These are phyloP conservation scores for Exophiala calicioides DNA, from an alignment of 2,329 filamentous ascomycete genomes.

Conservation along the genomic window DNA sequence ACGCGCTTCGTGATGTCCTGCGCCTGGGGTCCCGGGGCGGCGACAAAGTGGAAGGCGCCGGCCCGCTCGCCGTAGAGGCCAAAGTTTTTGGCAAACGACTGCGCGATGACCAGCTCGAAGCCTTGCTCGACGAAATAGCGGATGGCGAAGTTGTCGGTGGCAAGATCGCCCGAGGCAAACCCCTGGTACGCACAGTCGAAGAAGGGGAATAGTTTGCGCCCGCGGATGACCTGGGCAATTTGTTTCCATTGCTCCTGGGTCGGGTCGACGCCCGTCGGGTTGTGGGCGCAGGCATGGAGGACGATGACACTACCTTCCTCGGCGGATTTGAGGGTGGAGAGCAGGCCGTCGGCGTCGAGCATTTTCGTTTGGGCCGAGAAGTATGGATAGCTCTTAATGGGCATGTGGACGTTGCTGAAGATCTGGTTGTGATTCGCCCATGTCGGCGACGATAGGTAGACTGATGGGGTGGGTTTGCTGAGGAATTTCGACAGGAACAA, in stretches of 20 bases:
- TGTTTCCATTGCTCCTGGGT: constrained; percentile 93
- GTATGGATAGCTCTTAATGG: constrained; percentile 85
- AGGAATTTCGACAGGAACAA: constrained; percentile 95
- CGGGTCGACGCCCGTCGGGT: constrained; percentile 95
- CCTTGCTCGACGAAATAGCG: constrained; percentile 92
- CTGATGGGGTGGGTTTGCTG: constrained; percentile 63
- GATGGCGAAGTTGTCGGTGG: constrained; percentile 84
- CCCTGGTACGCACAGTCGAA: constrained; percentile 96
- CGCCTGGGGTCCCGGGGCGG: constrained; percentile 69
- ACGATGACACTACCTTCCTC: constrained; percentile 82
- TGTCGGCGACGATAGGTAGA: constrained; percentile 92
- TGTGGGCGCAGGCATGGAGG: constrained; percentile 94
- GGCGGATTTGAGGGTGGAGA: constrained; percentile 67
- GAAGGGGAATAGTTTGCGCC: constrained; percentile 90
- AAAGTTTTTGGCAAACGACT: constrained; percentile 66
- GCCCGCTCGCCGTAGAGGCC: constrained; percentile 95
- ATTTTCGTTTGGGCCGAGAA: constrained; percentile 86
- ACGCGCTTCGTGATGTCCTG: constrained; percentile 63
- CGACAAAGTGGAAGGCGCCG: constrained; percentile 93
- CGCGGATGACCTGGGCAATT: constrained; percentile 73
- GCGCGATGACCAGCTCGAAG: constrained; percentile 65
- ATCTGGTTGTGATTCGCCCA: constrained; percentile 99
- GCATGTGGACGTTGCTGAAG: constrained; percentile 83
- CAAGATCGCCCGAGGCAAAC: constrained; percentile 88
- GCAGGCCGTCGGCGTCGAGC: constrained; percentile 90